These are phyloP conservation scores for Chlamydomonas sp. DNA, from an alignment of 139 green algal species.

Conservation along the genomic window DNA sequence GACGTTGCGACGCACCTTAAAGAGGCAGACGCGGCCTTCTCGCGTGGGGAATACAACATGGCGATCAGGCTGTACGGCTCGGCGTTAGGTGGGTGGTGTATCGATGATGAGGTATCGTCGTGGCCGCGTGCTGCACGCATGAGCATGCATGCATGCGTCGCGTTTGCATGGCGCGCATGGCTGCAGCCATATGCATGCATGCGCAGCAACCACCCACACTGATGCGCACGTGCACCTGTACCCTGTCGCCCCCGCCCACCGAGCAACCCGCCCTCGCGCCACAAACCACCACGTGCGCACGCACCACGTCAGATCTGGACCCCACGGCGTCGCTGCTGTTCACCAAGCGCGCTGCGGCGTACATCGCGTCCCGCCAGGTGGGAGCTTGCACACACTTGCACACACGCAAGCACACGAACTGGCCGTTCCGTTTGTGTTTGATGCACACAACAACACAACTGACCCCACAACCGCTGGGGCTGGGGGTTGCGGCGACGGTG, in stretches of 20 bases:
- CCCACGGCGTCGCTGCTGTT: slow-evolving; percentile 30
- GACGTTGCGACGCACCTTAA: slow-evolving; percentile 21
- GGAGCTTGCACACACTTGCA: too few relatives aligned
- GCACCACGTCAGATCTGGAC: slow-evolving; percentile 22
- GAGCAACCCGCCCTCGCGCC: not conserved
- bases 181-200: slow-evolving; percentile 5
- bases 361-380: slow-evolving; percentile 38
- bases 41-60: slow-evolving; percentile 19
- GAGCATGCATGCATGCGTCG: too few relatives aligned
- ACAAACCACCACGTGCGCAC: not conserved
- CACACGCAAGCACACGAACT: too few relatives aligned
- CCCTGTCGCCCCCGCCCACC: not conserved
- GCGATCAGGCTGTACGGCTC: slow-evolving; percentile 34
- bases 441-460: too few relatives aligned
- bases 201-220: not conserved
- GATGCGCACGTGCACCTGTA: not conserved
- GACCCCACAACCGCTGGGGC: too few relatives aligned
- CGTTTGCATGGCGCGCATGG: too few relatives aligned
- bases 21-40: slow-evolving; percentile 32
- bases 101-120: not conserved
- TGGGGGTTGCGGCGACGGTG: too few relatives aligned
- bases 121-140: too few relatives aligned
- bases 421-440: too few relatives aligned
- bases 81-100: slow-evolving; percentile 21
- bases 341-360: slow-evolving; percentile 49